phyloP scores from a whole-genome alignment of 2,329 filamentous ascomycete genomes.

The Daldinia sp. region DNA sequence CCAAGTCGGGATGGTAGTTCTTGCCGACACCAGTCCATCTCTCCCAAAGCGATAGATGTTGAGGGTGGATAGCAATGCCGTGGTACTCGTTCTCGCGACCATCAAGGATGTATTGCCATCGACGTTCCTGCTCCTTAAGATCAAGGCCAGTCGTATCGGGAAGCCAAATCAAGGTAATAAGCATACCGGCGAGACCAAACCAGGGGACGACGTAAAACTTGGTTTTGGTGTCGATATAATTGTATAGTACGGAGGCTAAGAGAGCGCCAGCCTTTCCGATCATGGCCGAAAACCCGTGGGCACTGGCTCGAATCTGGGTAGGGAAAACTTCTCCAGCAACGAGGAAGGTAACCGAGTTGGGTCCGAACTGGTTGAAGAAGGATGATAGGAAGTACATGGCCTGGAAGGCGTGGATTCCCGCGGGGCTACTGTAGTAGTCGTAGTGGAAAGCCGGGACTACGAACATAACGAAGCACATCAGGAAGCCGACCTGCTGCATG shows the following conservation, averaged over 20 bases:
- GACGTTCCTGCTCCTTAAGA: slow-evolving; percentile 94
- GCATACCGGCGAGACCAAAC: slow-evolving; percentile 85
- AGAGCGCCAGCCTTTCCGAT: slow-evolving; percentile 89
- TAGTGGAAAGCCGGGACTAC: slow-evolving; percentile 89
- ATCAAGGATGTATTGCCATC: slow-evolving; percentile 85
- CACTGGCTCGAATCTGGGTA: slow-evolving; percentile 89
- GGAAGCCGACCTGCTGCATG: slow-evolving; percentile 95
- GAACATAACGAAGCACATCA: slow-evolving; percentile 93
- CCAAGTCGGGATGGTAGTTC: slow-evolving; percentile 81
- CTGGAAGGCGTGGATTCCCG: slow-evolving; percentile 87
- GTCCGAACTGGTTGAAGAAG: slow-evolving; percentile 99
- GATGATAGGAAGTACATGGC: slow-evolving; percentile 98
- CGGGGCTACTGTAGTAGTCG: slow-evolving; percentile 77
- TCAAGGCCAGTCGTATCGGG: slow-evolving; percentile 98
- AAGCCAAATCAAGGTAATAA: slow-evolving; percentile 85
- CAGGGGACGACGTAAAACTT: slow-evolving; percentile 95
- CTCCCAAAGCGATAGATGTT: slow-evolving; percentile 90
- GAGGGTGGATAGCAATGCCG: slow-evolving; percentile 88
- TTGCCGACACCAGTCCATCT: slow-evolving; percentile 79
- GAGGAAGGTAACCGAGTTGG: slow-evolving; percentile 95
- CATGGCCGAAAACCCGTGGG: slow-evolving; percentile 94
- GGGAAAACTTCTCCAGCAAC: slow-evolving; percentile 97
- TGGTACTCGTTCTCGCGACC: slow-evolving; percentile 86
- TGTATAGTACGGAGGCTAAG: slow-evolving; percentile 87
- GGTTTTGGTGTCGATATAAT: slow-evolving; percentile 85